Evolutionary conservation across 805 yeast species (phyloP), one percentile per base, ranked within the genome.

Genomic region (Lachancea meyersii): DNA sequence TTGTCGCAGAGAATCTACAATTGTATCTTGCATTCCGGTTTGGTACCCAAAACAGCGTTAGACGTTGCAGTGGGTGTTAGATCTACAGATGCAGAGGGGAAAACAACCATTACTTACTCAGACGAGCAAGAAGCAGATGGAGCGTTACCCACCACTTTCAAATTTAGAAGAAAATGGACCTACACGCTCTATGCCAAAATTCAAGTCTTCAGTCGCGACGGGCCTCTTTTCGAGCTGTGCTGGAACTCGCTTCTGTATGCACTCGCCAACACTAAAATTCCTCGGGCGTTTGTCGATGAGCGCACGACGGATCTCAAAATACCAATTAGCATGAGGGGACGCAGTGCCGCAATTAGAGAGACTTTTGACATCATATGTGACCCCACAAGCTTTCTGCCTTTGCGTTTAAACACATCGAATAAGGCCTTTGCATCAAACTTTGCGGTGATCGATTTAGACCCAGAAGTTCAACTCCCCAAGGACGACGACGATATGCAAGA

Each of bases 191-290:
- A 79, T 55, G 89, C 91, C 3, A 78, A 79, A 51, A 69, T 87
- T 31, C 80, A 82, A 51, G 87, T 88, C 0, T 80, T 85, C 51
- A 80, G 91, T 38, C 75, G 93, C 45, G 71, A 86, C 1, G 95
- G 95, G 0, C 94, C 96, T 2, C 65, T 83, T 21, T 80, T 79
- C 53, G 96, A 88, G 54, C 63, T 82, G 9, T 81, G 85, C 36
- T 82, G 88, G 78, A 76, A 73, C 17, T 76, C 89, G 3, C 61
- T 86, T 19, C 55, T 83, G 4, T 65, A 72, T 24, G 93, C 95
- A 0, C 64, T 89, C 43, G 58, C 70, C 41, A 68, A 72, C 41
- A 73, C 80, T 3, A 66, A 67, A 49, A 67, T 89, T 23, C 97
- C 97, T 2, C 63, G 71, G 28, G 78, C 86, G 5, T 82, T 75